These are phyloP conservation scores for Colletotrichum lentis DNA, from an alignment of 2,329 filamentous ascomycete species.

Conservation along the genomic window DNA sequence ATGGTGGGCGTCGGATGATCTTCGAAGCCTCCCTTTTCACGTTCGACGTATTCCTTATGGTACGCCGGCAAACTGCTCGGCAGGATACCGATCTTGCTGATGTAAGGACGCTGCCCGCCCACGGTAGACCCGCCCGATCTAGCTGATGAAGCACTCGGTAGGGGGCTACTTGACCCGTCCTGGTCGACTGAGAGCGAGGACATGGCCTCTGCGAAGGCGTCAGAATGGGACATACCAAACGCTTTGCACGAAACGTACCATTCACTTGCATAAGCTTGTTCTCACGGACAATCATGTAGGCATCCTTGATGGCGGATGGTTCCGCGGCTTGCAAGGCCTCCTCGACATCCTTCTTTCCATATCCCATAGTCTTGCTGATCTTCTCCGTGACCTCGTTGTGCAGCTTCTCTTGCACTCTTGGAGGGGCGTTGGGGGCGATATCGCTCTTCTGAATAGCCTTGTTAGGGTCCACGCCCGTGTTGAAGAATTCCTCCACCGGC, in stretches of 20 bases:
- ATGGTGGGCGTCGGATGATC: conserved; percentile 53
- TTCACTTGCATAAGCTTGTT: conserved; percentile 97
- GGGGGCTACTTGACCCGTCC: conserved; percentile 55
- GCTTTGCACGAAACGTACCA: conserved; percentile 60
- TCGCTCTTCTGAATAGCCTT: conserved; percentile 86
- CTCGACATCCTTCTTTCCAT: conserved; percentile 92
- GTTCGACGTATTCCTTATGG: conserved; percentile 89
- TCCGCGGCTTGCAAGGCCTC: conserved; percentile 91
- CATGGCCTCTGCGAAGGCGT: conserved; percentile 44
- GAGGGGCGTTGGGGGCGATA: conserved; percentile 80
- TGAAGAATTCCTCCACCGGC: conserved; percentile 89
- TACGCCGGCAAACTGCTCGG: conserved; percentile 91
- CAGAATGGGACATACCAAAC: neutral
- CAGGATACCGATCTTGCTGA: conserved; percentile 89
- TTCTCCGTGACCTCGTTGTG: conserved; percentile 94
- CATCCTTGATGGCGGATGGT: conserved; percentile 97
- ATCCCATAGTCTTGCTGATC: conserved; percentile 97
- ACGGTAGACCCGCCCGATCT: conserved; percentile 62
- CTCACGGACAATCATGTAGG: conserved; percentile 96
- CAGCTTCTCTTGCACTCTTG: conserved; percentile 84
- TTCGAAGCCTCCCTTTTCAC: conserved; percentile 64
- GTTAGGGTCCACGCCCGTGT: conserved; percentile 92
- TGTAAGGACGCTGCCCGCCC: conserved; percentile 63
- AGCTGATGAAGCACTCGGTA: conserved; percentile 63
- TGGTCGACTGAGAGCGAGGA: conserved; percentile 43